A percentile compares a stretch with the other conserved stretches of the same genome.
Conservation (phyloP, 2,329 filamentous ascomycete genomes). For the Rhinocladiella similis region DNA sequence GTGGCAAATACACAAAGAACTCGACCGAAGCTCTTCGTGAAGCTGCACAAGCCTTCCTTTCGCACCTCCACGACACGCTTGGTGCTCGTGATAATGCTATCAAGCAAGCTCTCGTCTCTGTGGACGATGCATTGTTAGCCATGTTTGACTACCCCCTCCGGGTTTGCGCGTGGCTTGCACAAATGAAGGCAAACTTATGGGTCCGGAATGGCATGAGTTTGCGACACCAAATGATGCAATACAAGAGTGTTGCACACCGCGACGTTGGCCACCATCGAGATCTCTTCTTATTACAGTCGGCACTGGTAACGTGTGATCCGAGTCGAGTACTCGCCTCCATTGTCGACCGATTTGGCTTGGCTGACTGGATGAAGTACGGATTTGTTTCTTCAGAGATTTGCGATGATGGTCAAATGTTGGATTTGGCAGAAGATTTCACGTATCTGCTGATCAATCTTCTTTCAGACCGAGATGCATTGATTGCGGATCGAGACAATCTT, state of each 20-base stretch:
- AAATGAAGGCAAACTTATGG: slow-evolving; percentile 99
- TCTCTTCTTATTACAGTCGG: slow-evolving; percentile 89
- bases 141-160: slow-evolving; percentile 91
- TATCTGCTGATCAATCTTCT: slow-evolving; percentile 89
- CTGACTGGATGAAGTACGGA: slow-evolving; percentile 79
- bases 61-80: slow-evolving; percentile 22
- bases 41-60: slow-evolving; percentile 65
- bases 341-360: slow-evolving; percentile 87
- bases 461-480: slow-evolving; percentile 80
- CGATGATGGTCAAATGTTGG: slow-evolving; percentile 84
- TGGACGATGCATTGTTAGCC: slow-evolving; percentile 80
- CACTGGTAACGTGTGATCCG: slow-evolving; percentile 81
- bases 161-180: slow-evolving; percentile 92
- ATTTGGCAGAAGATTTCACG: slow-evolving; percentile 93
- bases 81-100: slow-evolving; percentile 17
- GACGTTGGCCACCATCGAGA: slow-evolving; percentile 95
- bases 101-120: slow-evolving; percentile 30
- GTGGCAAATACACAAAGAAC: slow-evolving; percentile 58
- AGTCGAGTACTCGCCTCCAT: slow-evolving; percentile 83
- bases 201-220: slow-evolving; percentile 96
- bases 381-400: slow-evolving; percentile 74
- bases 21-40: slow-evolving; percentile 60
- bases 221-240: slow-evolving; percentile 90
- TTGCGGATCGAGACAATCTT: slow-evolving; percentile 65
- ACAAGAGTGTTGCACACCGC: slow-evolving; percentile 82